A percentile compares a stretch with the other conserved stretches of the same genome.
phyloP scores from a whole-genome alignment of 176 grass and related monocot genomes.

The Cymbopogon citratus region DNA sequence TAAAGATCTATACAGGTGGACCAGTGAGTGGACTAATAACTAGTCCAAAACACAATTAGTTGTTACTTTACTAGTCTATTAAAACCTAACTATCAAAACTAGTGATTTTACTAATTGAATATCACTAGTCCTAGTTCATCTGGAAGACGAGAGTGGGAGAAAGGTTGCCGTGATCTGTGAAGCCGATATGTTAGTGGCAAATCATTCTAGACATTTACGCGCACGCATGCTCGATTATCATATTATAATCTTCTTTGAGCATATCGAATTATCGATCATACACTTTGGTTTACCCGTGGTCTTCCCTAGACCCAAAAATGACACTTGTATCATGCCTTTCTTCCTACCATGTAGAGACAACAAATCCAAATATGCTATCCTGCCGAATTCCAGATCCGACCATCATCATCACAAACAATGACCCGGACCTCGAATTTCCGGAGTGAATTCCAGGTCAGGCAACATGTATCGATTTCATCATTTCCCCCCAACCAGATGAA shows the following conservation, averaged over 20 bases:
- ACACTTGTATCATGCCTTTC: background rate
- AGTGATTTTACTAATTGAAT: too few species aligned
- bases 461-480: background rate
- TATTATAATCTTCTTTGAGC: background rate
- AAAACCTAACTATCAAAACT: too few species aligned
- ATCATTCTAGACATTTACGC: background rate
- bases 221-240: background rate
- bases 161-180: background rate
- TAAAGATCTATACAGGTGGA: too few species aligned
- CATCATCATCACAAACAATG: background rate
- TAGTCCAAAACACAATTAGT: too few species aligned
- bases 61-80: too few species aligned
- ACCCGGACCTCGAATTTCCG: background rate
- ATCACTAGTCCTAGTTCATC: too few species aligned
- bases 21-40: too few species aligned
- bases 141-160: background rate
- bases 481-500: background rate
- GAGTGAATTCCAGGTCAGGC: background rate
- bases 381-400: slow-evolving; percentile 14
- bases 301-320: background rate
- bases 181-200: background rate
- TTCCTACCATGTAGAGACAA: background rate
- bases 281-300: slow-evolving; percentile 24
- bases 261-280: background rate
- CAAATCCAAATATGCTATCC: background rate